These are phyloP conservation scores for Emericellopsis cladophorae DNA, from an alignment of 2,329 filamentous ascomycete species.

Conservation along the genomic window DNA sequence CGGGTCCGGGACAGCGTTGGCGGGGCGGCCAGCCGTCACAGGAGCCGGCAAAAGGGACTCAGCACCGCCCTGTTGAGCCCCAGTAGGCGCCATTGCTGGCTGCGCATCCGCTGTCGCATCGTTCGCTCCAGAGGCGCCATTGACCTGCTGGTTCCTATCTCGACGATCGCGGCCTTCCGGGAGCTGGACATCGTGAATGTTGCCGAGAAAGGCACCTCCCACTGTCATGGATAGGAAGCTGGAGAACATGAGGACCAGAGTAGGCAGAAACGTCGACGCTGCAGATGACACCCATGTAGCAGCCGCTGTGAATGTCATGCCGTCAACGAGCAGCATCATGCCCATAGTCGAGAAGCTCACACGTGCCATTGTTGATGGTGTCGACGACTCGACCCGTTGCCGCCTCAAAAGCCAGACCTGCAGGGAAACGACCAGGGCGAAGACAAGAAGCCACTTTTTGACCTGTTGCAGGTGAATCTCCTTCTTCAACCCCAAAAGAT, in stretches of 20 bases:
- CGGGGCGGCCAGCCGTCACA: constrained; percentile 19
- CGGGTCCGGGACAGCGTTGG: constrained; percentile 17
- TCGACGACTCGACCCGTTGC: constrained; percentile 54
- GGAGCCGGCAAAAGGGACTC: constrained; percentile 24
- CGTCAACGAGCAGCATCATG: constrained; percentile 51
- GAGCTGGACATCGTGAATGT: constrained; percentile 45
- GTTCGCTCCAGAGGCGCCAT: constrained; percentile 14
- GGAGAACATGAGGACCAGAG: constrained; percentile 36
- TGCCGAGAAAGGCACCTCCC: constrained; percentile 43
- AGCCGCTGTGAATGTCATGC: constrained; percentile 43
- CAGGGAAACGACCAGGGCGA: constrained; percentile 42
- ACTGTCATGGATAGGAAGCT: constrained; percentile 44
- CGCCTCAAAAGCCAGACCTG: constrained; percentile 49
- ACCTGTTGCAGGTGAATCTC: constrained; percentile 44
- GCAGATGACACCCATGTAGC: constrained; percentile 43
- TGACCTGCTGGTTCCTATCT: constrained; percentile 11
- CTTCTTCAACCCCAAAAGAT: constrained; percentile 47
- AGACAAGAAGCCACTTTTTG: constrained; percentile 45
- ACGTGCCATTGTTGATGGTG: constrained; percentile 53
- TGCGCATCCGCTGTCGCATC: constrained; percentile 1
- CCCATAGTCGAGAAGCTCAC: constrained; percentile 52
- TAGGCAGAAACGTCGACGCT: constrained; percentile 41
- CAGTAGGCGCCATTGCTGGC: constrained; percentile 10
- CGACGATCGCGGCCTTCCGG: constrained; percentile 40
- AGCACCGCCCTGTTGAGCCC: constrained; percentile 7